These are phyloP conservation scores for Bassia scoparia DNA, from an alignment of 148 eudicot genomes.

Conservation along the genomic window DNA sequence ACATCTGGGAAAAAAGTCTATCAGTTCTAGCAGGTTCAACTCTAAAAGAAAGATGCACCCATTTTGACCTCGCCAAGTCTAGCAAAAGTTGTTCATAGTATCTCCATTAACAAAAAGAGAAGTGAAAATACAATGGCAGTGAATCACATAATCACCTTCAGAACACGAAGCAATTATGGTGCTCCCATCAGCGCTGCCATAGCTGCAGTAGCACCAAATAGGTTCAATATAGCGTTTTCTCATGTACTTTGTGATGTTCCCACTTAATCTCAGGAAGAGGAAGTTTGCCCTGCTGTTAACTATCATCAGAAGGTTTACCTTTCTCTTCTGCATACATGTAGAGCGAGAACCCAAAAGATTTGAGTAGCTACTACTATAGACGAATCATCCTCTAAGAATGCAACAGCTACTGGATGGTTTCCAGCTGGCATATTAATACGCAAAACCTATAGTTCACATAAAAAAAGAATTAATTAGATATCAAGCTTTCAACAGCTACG, in stretches of 20 bases:
- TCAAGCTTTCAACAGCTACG: neutral
- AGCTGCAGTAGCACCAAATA: slow-evolving; percentile 60
- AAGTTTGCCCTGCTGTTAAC: slow-evolving; percentile 63
- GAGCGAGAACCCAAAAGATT: slow-evolving; percentile 65
- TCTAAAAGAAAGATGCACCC: neutral
- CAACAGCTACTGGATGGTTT: slow-evolving; percentile 69
- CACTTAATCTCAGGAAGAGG: slow-evolving; percentile 87
- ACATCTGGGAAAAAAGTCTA: neutral
- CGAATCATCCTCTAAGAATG: slow-evolving; percentile 74
- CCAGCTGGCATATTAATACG: slow-evolving; percentile 91
- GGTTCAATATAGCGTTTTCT: slow-evolving; percentile 56
- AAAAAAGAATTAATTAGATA: slow-evolving; percentile 13
- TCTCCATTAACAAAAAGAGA: too few species aligned
- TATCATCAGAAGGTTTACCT: slow-evolving; percentile 46
- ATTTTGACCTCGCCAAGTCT: neutral
- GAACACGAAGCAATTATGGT: slow-evolving; percentile 82
- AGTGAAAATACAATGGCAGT: too few species aligned
- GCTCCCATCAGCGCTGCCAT: slow-evolving; percentile 97
- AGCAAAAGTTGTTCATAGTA: neutral
- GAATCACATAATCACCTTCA: slow-evolving; percentile 50
- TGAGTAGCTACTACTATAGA: slow-evolving; percentile 81
- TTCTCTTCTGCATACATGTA: slow-evolving; percentile 89
- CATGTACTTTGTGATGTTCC: slow-evolving; percentile 87
- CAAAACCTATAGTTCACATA: slow-evolving; percentile 52
- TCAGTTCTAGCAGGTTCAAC: neutral